These are phyloP conservation scores for Aspergillus phoenicis DNA, from an alignment of 2,329 filamentous ascomycete species.

Conservation along the genomic window DNA sequence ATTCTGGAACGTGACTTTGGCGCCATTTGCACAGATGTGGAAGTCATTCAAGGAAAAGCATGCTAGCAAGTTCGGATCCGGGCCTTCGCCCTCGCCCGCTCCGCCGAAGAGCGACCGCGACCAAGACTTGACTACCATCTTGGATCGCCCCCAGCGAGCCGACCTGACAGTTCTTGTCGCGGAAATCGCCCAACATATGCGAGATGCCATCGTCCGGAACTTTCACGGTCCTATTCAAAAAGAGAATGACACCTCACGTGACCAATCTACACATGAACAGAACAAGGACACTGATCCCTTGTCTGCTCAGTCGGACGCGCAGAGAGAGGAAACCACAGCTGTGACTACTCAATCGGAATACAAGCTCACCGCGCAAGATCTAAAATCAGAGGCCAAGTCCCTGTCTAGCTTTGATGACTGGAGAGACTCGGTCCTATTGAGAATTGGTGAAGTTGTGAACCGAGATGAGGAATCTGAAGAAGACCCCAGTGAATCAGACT, in stretches of 20 bases:
- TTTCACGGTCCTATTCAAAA: slow-evolving; percentile 34
- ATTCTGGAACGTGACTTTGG: not conserved
- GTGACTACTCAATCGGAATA: slow-evolving; percentile 12
- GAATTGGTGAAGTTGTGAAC: slow-evolving; percentile 71
- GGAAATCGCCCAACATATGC: slow-evolving; percentile 45
- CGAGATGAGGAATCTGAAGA: slow-evolving; percentile 48
- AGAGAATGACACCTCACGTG: slow-evolving; percentile 8
- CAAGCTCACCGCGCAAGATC: slow-evolving; percentile 22
- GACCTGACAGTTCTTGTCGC: slow-evolving; percentile 47
- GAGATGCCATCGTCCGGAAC: slow-evolving; percentile 39
- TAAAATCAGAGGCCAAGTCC: slow-evolving; percentile 65
- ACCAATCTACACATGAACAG: slow-evolving; percentile 24
- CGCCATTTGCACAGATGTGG: slow-evolving; percentile 27
- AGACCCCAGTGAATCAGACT: slow-evolving; percentile 37
- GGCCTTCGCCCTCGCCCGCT: slow-evolving; percentile 25
- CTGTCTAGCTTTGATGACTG: slow-evolving; percentile 77
- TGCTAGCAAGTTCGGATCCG: slow-evolving; percentile 33
- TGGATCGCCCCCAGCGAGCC: slow-evolving; percentile 45
- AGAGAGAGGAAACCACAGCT: slow-evolving; percentile 1
- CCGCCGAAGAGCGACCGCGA: slow-evolving; percentile 29
- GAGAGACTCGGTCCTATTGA: slow-evolving; percentile 69
- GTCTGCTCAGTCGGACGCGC: slow-evolving; percentile 4
- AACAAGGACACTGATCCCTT: slow-evolving; percentile 27
- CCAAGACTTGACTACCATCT: slow-evolving; percentile 46
- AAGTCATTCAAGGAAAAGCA: slow-evolving; percentile 38